These are phyloP conservation scores for Zasmidium angulare DNA, from an alignment of 2,329 filamentous ascomycete species.

Conservation along the genomic window DNA sequence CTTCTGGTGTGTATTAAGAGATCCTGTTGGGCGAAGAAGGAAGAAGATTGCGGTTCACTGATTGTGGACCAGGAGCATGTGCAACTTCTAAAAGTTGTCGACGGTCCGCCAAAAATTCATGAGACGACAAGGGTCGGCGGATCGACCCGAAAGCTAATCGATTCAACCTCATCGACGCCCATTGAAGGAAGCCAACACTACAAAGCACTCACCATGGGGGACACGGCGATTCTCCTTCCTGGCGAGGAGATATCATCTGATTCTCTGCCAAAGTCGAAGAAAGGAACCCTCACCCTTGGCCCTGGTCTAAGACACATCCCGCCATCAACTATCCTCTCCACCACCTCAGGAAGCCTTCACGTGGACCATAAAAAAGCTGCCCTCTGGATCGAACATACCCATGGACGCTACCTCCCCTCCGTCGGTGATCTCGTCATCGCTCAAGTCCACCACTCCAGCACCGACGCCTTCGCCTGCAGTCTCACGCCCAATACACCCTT, in stretches of 20 bases:
- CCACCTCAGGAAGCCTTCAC: slow-evolving; percentile 66
- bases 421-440: slow-evolving; percentile 87
- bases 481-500: slow-evolving; percentile 64
- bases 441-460: slow-evolving; percentile 71
- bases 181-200: background rate
- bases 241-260: slow-evolving; percentile 71
- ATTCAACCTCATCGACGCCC: background rate
- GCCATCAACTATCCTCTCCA: slow-evolving; percentile 69
- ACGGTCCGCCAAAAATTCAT: background rate
- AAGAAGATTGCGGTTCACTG: background rate
- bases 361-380: slow-evolving; percentile 72
- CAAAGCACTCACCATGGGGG: slow-evolving; percentile 8
- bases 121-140: background rate
- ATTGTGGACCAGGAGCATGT: background rate
- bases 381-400: slow-evolving; percentile 69
- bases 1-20: background rate
- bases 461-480: slow-evolving; percentile 77
- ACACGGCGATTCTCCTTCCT: slow-evolving; percentile 69
- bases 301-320: slow-evolving; percentile 81
- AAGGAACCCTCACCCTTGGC: slow-evolving; percentile 70
- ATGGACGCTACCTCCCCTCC: slow-evolving; percentile 75
- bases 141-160: background rate
- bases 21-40: background rate
- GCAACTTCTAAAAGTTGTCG: background rate
- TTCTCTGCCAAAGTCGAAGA: slow-evolving; percentile 66